Conservation (phyloP, 495 filamentous ascomycete species). For the Letharia lupina region DNA sequence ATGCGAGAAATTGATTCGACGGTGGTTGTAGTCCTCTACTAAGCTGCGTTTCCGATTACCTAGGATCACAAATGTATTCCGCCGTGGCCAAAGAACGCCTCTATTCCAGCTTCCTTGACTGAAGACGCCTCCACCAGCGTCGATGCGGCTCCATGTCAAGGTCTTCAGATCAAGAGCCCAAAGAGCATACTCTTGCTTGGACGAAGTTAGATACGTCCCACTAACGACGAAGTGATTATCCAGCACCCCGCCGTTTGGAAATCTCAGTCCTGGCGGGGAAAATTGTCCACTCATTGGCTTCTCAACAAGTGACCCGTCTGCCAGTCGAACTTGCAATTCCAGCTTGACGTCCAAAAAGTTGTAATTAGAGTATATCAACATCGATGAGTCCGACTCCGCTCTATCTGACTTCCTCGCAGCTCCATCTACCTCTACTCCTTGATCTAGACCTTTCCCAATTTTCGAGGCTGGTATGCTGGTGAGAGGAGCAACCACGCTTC, state of each 20-base stretch:
- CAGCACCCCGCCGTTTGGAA: slow-evolving; percentile 90
- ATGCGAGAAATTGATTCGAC: slow-evolving; percentile 94
- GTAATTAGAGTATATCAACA: slow-evolving; percentile 98
- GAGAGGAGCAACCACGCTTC: slow-evolving; percentile 85
- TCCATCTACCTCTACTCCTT: slow-evolving; percentile 33
- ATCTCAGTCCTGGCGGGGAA: slow-evolving; percentile 84
- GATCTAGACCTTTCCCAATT: slow-evolving; percentile 51
- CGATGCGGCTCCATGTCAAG: slow-evolving; percentile 88
- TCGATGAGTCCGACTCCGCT: slow-evolving; percentile 61
- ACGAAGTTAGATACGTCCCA: slow-evolving; percentile 92
- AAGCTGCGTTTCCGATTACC: slow-evolving; percentile 86
- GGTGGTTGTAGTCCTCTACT: slow-evolving; percentile 98
- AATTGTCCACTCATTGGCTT: slow-evolving; percentile 80
- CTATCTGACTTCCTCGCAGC: slow-evolving; percentile 31
- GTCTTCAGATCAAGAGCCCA: slow-evolving; percentile 89
- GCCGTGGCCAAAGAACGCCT: slow-evolving; percentile 81
- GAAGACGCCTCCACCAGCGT: slow-evolving; percentile 90
- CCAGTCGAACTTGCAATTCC: slow-evolving; percentile 77
- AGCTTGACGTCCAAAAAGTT: slow-evolving; percentile 96
- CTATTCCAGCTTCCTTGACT: slow-evolving; percentile 95
- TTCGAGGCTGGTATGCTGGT: slow-evolving; percentile 58
- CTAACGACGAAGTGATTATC: slow-evolving; percentile 94
- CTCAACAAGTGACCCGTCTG: slow-evolving; percentile 78
- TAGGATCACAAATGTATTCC: slow-evolving; percentile 90
- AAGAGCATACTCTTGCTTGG: slow-evolving; percentile 95